These are phyloP conservation scores for Ascoidea tarda DNA, from an alignment of 805 yeast species.

Conservation along the genomic window DNA sequence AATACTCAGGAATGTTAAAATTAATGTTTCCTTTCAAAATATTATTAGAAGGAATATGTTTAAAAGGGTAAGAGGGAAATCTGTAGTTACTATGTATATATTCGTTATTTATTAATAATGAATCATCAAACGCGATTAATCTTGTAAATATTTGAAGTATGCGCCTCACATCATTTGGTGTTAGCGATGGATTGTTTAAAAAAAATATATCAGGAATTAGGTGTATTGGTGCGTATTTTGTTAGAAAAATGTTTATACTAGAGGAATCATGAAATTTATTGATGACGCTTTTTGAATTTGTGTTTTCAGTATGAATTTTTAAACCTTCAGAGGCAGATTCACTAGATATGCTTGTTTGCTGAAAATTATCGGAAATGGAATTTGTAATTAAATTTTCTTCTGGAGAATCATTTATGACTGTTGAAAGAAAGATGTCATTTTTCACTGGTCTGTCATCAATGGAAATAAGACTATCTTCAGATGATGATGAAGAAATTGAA, in stretches of 20 bases:
- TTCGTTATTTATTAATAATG: background rate
- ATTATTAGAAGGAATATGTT: too few species aligned
- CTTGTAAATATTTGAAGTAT: slow-evolving; percentile 18
- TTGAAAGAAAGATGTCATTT: background rate
- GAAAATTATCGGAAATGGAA: background rate
- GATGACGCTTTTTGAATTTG: too few species aligned
- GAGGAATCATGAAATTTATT: slow-evolving; percentile 19
- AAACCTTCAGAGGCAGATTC: background rate
- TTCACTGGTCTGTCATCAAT: too few species aligned
- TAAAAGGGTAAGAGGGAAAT: too few species aligned
- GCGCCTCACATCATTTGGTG: slow-evolving; percentile 10
- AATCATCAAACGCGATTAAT: slow-evolving; percentile 5
- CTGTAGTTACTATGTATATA: background rate
- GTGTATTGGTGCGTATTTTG: slow-evolving; percentile 47
- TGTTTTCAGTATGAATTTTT: too few species aligned
- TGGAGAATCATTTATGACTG: background rate
- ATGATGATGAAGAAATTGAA: background rate
- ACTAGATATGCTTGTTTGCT: background rate
- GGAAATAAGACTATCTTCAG: too few species aligned
- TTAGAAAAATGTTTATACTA: slow-evolving; percentile 53
- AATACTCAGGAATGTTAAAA: too few species aligned
- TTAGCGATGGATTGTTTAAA: slow-evolving; percentile 20
- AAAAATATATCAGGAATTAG: slow-evolving; percentile 45
- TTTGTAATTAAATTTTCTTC: background rate
- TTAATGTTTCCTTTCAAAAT: background rate